phyloP scores from a whole-genome alignment of 2,329 filamentous ascomycete genomes.

The Neopestalotiopsis sp. region DNA sequence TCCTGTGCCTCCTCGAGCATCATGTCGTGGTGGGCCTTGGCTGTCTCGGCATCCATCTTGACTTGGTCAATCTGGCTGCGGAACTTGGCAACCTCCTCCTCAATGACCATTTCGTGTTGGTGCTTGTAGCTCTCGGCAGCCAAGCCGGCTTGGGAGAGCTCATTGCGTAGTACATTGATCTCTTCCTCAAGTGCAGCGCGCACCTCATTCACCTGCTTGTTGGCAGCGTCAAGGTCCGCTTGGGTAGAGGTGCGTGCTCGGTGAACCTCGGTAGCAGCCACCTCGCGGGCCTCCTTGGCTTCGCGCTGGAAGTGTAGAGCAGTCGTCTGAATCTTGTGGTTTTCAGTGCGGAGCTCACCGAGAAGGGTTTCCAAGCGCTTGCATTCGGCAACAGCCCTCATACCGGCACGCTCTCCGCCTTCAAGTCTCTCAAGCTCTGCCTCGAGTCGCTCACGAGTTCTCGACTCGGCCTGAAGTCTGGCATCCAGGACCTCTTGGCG shows the following conservation, averaged over 20 bases:
- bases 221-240: constrained; percentile 81
- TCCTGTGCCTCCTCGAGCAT: constrained; percentile 78
- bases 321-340: constrained; percentile 73
- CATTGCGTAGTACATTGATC: constrained; percentile 70
- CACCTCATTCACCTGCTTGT: constrained; percentile 83
- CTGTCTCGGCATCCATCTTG: constrained; percentile 79
- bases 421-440: constrained; percentile 71
- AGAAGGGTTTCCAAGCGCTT: constrained; percentile 64
- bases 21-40: constrained; percentile 82
- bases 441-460: constrained; percentile 71
- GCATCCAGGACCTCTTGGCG: constrained; percentile 81
- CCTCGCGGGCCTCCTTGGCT: constrained; percentile 82
- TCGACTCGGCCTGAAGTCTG: constrained; percentile 75
- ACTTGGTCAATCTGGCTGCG: constrained; percentile 79
- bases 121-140: constrained; percentile 80
- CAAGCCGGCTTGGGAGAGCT: constrained; percentile 76
- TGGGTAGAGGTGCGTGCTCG: constrained; percentile 81
- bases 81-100: constrained; percentile 75
- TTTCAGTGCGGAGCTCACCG: constrained; percentile 67
- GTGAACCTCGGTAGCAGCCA: constrained; percentile 79
- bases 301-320: constrained; percentile 78
- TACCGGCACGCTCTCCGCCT: constrained; percentile 66
- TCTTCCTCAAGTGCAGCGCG: constrained; percentile 84
- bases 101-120: constrained; percentile 78
- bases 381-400: constrained; percentile 67